A percentile compares a stretch with the other conserved stretches of the same genome.
Conservation (phyloP, 2,329 filamentous ascomycete genomes). For the Hansfordia pulvinata region DNA sequence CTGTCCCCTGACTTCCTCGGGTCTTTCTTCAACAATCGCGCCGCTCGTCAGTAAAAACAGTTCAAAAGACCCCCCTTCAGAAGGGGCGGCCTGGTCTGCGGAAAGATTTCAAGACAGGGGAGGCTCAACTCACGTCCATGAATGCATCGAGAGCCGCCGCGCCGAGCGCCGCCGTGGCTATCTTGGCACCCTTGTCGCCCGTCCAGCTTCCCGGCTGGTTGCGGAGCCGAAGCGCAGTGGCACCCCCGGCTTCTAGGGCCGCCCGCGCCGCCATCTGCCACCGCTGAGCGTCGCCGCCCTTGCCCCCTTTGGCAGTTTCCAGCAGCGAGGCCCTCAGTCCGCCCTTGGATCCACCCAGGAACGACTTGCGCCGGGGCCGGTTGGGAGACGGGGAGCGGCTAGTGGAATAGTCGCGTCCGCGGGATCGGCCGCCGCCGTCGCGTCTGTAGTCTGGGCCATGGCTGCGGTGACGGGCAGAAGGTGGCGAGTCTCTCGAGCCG, state of each 20-base stretch:
- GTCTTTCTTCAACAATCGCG: slow-evolving; percentile 8
- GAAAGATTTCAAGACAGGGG: neutral
- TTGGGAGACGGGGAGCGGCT: too few relatives aligned
- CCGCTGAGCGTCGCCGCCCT: slow-evolving; percentile 8
- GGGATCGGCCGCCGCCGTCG: too few relatives aligned
- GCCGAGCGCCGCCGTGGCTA: slow-evolving; percentile 33
- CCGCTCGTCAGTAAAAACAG: neutral
- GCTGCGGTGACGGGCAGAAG: too few relatives aligned
- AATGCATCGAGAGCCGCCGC: slow-evolving; percentile 34
- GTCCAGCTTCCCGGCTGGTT: slow-evolving; percentile 31
- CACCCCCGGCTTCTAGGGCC: slow-evolving; percentile 31
- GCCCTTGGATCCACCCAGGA: too few relatives aligned
- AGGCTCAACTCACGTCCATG: slow-evolving; percentile 13
- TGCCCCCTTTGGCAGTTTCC: too few relatives aligned
- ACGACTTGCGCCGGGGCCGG: too few relatives aligned
- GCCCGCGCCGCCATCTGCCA: slow-evolving; percentile 27
- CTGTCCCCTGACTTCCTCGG: slow-evolving; percentile 8
- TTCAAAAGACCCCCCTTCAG: neutral
- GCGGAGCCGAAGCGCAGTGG: slow-evolving; percentile 31
- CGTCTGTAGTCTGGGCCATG: too few relatives aligned
- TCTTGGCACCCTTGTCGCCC: slow-evolving; percentile 31
- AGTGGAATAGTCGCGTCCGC: too few relatives aligned
- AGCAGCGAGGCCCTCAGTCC: too few relatives aligned
- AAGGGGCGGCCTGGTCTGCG: neutral
- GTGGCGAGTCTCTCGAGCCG: too few relatives aligned